phyloP scores from a whole-genome alignment of 495 filamentous ascomycete genomes.

The Podospora pseudopauciseta region DNA sequence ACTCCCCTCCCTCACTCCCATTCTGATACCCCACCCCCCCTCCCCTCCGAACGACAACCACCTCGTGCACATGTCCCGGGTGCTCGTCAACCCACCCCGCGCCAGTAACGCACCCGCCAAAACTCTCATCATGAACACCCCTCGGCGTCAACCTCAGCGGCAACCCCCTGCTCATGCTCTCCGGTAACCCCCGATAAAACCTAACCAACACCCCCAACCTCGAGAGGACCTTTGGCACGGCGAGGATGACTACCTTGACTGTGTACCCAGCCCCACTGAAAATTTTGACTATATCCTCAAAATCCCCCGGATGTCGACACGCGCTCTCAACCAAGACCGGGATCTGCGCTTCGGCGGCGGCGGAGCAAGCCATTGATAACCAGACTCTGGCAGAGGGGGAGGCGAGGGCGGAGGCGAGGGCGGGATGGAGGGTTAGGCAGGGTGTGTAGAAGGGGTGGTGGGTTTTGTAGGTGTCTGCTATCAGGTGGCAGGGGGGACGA shows the following conservation, averaged over 20 bases:
- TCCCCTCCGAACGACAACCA: constrained; percentile 24
- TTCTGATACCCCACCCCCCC: constrained; percentile 12
- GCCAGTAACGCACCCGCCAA: constrained; percentile 26
- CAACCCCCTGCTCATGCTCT: constrained; percentile 26
- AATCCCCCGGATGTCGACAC: constrained; percentile 33
- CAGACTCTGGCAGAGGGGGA: constrained; percentile 32
- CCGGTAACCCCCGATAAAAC: constrained; percentile 26
- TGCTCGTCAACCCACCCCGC: constrained; percentile 32
- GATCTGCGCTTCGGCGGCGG: constrained; percentile 17
- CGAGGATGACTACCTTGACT: constrained; percentile 33
- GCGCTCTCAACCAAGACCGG: constrained; percentile 37
- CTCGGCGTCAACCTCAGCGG: constrained; percentile 37
- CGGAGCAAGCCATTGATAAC: constrained; percentile 31
- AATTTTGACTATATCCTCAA: constrained; percentile 23
- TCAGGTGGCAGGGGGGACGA: constrained; percentile 27
- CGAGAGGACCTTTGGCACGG: constrained; percentile 33
- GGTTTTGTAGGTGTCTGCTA: constrained; percentile 46
- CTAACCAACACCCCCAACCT: constrained; percentile 33
- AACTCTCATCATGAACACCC: constrained; percentile 39
- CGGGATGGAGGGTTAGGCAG: constrained; percentile 18
- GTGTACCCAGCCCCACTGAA: constrained; percentile 27
- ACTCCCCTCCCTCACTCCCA: constrained; percentile 12
- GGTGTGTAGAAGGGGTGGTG: constrained; percentile 36
- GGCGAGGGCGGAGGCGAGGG: constrained; percentile 30
- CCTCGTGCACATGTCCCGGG: constrained; percentile 10